phyloP scores from a whole-genome alignment of 306 rosid genomes.

The Prunus mume region DNA sequence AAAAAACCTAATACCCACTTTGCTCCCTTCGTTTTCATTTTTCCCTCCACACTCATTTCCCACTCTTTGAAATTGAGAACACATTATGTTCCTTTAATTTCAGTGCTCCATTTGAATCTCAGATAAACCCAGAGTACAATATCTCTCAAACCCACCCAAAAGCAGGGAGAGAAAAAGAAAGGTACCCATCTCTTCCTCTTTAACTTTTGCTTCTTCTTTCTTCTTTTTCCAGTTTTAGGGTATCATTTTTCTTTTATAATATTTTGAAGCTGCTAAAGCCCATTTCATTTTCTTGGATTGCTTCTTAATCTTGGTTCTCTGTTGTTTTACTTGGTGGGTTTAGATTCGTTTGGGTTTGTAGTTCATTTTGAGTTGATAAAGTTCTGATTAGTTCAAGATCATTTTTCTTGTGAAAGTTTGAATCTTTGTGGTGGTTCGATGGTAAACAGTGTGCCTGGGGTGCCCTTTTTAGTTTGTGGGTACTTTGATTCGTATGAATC shows the following conservation, averaged over 20 bases:
- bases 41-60: constrained; percentile 50
- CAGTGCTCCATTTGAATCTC: constrained; percentile 10
- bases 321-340: neutral
- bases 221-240: constrained; percentile 19
- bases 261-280: neutral
- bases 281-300: neutral
- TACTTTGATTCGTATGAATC: neutral
- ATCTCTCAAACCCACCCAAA: neutral
- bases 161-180: neutral
- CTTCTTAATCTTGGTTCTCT: neutral
- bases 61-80: neutral
- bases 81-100: neutral
- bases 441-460: neutral
- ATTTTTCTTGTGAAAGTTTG: constrained; percentile 1
- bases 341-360: neutral
- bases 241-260: neutral
- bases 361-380: neutral
- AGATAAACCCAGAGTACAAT: neutral
- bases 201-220: neutral
- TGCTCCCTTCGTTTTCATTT: constrained; percentile 26
- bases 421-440: constrained; percentile 9
- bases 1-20: neutral
- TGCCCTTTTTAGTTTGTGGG: neutral
- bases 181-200: constrained; percentile 29
- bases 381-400: constrained; percentile 36